Base-by-base conservation (phyloP, 768 basidiomycete genomes). In the Kwoniella bestiolae region DNA sequence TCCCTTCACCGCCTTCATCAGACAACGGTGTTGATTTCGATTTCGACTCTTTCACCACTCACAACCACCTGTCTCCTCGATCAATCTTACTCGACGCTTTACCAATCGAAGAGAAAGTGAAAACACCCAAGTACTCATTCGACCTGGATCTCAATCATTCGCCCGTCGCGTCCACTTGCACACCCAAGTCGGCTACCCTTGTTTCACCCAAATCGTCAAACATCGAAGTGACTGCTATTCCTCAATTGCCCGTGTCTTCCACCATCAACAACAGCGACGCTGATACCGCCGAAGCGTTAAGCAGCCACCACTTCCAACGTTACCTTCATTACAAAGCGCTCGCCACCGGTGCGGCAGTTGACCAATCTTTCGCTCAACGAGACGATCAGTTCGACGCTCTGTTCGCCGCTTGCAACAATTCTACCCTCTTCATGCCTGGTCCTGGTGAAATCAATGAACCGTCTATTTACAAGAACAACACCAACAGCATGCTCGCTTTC, bases 291-390 rank as follows among this genome's bases (percentile, higher is more conserved):
- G 71, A 74, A 51, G 71, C 73, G 23, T 62, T 77, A 18, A 69
- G 68, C 45, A 67, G 66, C 44, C 76, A 77, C 34, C 76, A 77
- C 52, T 60, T 77, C 16, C 71, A 74, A 47, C 59, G 76, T n/a
- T 75, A 74, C 52, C 60, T 73, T 16, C 69, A 77, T 56, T 77
- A 77, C 69, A 74, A 70, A 50, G 64, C 66, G 11, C 75, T 77
- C 28, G 75, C 75, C 32, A 68, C 69, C 21, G 64, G 72, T 59
- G 72, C 69, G 6, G 74, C 71, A 69, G 71, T 72, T 44, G 66
- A 62, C 18, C 58, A 41, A 29, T 50, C 59, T 25, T 52, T 59
- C 60, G 56, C 47, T 31, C 38, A 44, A 5, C 60, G 35, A 29
- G 29, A 52, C 25, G 46, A 60, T 29, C 61, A 68, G 21, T 61